Evolutionary conservation across 2,329 filamentous ascomycete species (phyloP), one percentile per base, ranked within the genome.

Genomic region (Claviceps lovelessii): DNA sequence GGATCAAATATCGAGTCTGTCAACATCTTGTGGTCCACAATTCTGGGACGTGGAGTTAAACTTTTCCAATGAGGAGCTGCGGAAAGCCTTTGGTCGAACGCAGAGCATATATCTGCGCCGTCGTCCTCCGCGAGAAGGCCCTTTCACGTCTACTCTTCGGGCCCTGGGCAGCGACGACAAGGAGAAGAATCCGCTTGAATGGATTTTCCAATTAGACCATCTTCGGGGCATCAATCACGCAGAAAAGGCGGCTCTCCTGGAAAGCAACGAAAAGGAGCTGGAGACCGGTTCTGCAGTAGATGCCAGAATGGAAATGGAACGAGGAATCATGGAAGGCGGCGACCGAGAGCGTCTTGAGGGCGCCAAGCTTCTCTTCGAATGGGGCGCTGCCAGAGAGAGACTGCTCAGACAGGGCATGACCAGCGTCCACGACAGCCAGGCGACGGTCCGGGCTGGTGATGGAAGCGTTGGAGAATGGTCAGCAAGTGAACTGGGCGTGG

Each of bases 1-100:
- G 0, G 73, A 79, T 48, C 78, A 80, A 46, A 80, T 90, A 52
- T 66, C 73, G 1, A 75, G 72, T 29, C 72, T 90, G 19, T 72
- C 73, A 2, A 83, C 81, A 1, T 83, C 83, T 2, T 76, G 76
- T 5, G 76, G 81, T 1, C 76, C 82, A 5, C 75, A 76, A 4
- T 91, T 88, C 72, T 96, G 90, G 90, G 84, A 88, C 46, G 76
- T 94, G 3, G 81, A 83, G 6, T 74, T 95, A 4, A 84, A 93
- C 64, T 89, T 96, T 59, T 72, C 75, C 51, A 81, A 86, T 55
- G 73, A 83, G 0, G 68, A 73, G 0, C 79, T 93, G 51, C 73
- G 79, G 5, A 69, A 76, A 0, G 79, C 83, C 4, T 72, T 95
- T 70, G 72, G 72, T 11, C 73, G 75, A 23, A 83, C 84, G 31